A percentile compares a stretch with the other conserved stretches of the same genome.
These are phyloP conservation scores for Arachnopeziza araneosa DNA, from an alignment of 2,329 filamentous ascomycete species.

Conservation along the genomic window DNA sequence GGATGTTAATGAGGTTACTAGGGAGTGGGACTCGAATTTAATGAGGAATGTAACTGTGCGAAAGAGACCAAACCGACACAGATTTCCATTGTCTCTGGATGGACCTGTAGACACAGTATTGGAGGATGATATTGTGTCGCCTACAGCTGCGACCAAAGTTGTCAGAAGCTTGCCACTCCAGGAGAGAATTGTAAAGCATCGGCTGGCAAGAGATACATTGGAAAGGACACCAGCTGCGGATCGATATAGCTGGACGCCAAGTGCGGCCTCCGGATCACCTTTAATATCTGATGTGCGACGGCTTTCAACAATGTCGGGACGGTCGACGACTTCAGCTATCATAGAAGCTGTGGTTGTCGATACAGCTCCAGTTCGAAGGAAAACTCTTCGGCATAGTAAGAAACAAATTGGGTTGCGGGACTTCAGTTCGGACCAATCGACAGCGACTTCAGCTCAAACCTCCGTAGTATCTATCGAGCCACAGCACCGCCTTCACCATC, in stretches of 20 bases:
- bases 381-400: constrained; percentile 56
- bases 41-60: constrained; percentile 49
- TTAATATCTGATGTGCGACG: constrained; percentile 37
- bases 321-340: constrained; percentile 51
- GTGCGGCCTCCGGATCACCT: constrained; percentile 21
- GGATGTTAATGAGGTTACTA: constrained; percentile 40
- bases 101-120: constrained; percentile 37
- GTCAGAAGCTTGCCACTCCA: constrained; percentile 24
- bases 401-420: constrained; percentile 49
- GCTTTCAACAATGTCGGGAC: constrained; percentile 49
- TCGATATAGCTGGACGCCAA: constrained; percentile 13
- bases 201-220: constrained; percentile 17
- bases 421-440: constrained; percentile 32
- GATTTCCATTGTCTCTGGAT: constrained; percentile 15
- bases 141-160: constrained; percentile 46
- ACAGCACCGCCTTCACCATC: constrained; percentile 22
- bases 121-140: constrained; percentile 44
- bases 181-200: constrained; percentile 23
- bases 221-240: constrained; percentile 16
- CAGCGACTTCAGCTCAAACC: constrained; percentile 35
- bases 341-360: constrained; percentile 55
- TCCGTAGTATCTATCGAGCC: constrained; percentile 31
- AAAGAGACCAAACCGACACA: constrained; percentile 31
- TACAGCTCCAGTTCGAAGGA: constrained; percentile 39
- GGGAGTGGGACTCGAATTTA: constrained; percentile 51